phyloP scores from a whole-genome alignment of 352 stramenopile species.

The Pythium myriotylum region DNA sequence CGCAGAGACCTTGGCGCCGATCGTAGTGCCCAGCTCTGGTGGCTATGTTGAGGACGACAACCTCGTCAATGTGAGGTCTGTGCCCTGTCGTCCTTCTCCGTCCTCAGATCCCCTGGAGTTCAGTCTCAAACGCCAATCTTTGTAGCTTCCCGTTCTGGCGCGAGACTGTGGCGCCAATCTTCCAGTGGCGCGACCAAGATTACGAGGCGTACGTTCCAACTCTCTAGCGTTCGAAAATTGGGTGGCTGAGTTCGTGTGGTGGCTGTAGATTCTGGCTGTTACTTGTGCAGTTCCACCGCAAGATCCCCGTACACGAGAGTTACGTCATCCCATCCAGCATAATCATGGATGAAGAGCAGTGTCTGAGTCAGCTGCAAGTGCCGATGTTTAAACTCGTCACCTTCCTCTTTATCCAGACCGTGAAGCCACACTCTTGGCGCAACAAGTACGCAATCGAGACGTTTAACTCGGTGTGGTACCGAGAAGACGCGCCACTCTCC shows the following conservation, averaged over 20 bases:
- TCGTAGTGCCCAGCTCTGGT: not conserved
- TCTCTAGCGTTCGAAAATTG: too few species aligned
- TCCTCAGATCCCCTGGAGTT: too few species aligned
- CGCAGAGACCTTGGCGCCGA: conserved; percentile 5
- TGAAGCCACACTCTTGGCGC: conserved; percentile 76
- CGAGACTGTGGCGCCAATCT: conserved; percentile 57
- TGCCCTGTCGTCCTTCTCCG: conserved; percentile 14
- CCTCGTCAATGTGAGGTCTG: conserved; percentile 37
- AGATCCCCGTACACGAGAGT: conserved; percentile 51
- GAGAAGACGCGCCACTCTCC: conserved; percentile 56
- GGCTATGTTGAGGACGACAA: conserved; percentile 68
- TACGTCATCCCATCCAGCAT: conserved; percentile 14
- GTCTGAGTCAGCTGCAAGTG: conserved; percentile 50
- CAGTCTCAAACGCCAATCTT: too few species aligned
- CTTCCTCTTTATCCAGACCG: conserved; percentile 81
- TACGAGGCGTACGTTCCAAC: conserved; percentile 48
- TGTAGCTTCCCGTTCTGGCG: conserved; percentile 64
- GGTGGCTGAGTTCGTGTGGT: too few species aligned
- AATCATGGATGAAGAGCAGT: conserved; percentile 59
- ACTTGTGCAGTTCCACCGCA: conserved; percentile 75
- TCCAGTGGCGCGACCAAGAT: conserved; percentile 82
- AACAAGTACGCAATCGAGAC: conserved; percentile 75
- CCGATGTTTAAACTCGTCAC: conserved; percentile 79
- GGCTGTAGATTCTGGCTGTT: conserved; percentile 70
- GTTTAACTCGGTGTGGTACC: conserved; percentile 83